phyloP scores from a whole-genome alignment of 768 basidiomycete genomes.

The Chlorophyllum brunneum region DNA sequence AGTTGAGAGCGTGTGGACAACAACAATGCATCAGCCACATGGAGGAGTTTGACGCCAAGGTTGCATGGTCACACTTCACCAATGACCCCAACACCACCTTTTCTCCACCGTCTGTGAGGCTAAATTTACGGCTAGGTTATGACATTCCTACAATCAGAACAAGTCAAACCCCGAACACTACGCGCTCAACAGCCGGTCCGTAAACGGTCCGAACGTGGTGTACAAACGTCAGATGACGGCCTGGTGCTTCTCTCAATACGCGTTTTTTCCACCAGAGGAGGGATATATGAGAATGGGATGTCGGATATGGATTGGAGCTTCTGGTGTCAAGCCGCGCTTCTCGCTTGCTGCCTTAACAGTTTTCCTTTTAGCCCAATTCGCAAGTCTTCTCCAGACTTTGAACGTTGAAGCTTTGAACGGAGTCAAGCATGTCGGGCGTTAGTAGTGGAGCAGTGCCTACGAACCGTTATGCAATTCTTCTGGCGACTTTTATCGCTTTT shows the following conservation, averaged over 20 bases:
- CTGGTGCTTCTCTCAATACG: neutral
- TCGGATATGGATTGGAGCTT: neutral
- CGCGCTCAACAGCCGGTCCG: neutral
- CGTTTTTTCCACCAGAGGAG: neutral
- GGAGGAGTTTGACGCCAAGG: neutral
- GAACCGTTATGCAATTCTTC: conserved; percentile 58
- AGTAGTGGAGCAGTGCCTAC: conserved; percentile 36
- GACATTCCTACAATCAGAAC: no score
- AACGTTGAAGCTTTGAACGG: neutral
- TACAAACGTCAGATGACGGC: neutral
- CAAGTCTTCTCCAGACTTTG: neutral
- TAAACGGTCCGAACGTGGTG: neutral
- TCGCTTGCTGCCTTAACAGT: conserved; percentile 4
- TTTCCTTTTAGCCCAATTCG: neutral
- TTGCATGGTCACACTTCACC: neutral
- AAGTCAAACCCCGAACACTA: no score
- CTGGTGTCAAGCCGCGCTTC: conserved; percentile 2
- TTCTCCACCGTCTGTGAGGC: no score
- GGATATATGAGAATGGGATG: neutral
- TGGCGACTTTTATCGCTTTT: conserved; percentile 72
- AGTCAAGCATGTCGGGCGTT: neutral
- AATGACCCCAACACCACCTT: neutral
- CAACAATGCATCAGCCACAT: neutral
- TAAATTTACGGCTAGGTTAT: no score
- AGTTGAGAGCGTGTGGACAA: neutral